A percentile compares a stretch with the other conserved stretches of the same genome.
phyloP scores from a whole-genome alignment of 1,284 basidiomycete species.

The Cryptococcus sp. region DNA sequence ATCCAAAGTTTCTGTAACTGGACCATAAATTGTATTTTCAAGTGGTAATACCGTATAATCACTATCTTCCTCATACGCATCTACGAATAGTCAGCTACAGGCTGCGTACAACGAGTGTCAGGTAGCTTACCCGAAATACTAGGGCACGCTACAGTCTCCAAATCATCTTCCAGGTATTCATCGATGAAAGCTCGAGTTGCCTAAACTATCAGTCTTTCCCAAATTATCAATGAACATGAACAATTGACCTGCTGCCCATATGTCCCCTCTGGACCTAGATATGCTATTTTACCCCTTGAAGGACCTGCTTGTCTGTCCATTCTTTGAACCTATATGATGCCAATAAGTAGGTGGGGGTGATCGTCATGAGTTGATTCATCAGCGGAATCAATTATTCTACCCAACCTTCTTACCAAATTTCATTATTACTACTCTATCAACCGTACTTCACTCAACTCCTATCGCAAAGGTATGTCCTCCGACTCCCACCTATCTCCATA shows the following conservation, averaged over 20 bases:
- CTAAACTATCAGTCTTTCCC: slow-evolving; percentile 10
- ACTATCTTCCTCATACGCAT: slow-evolving; percentile 21
- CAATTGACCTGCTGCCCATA: slow-evolving; percentile 43
- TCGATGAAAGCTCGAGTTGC: slow-evolving; percentile 8
- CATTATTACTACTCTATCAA: no score
- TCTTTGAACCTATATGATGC: no score
- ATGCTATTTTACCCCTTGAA: slow-evolving; percentile 21
- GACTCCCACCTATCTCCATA: no score
- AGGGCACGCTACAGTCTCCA: slow-evolving; percentile 28
- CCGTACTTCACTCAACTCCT: no score
- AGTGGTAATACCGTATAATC: slow-evolving; percentile 41
- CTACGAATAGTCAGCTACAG: slow-evolving; percentile 9
- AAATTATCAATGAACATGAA: background rate
- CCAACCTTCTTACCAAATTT: no score
- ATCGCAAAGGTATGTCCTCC: no score
- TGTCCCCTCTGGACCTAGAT: slow-evolving; percentile 45
- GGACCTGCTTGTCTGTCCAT: no score
- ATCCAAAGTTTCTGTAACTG: slow-evolving; percentile 45
- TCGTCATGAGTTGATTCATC: no score
- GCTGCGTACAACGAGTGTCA: background rate
- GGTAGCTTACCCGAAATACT: slow-evolving; percentile 26
- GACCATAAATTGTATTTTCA: slow-evolving; percentile 47
- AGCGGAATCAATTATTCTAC: no score
- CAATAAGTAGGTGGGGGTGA: no score
- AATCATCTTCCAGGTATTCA: slow-evolving; percentile 9